Percentiles rank a stretch among this genome's conserved stretches.
Conservation (phyloP, 129 eudicot genomes). For the Erigeron canadensis region DNA sequence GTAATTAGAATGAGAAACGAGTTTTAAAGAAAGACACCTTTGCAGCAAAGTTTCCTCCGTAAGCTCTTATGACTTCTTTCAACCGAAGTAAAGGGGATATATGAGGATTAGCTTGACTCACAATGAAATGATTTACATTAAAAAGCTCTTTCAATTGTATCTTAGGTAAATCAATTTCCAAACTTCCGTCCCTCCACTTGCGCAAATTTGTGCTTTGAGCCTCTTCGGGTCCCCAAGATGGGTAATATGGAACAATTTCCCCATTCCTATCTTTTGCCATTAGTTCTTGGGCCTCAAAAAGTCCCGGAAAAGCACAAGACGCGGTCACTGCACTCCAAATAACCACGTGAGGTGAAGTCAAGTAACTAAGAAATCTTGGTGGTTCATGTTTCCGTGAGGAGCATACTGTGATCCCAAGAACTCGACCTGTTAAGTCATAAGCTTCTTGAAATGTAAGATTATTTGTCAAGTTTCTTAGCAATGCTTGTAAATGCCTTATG, state of each 20-base stretch:
- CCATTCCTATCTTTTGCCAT: conserved; percentile 1
- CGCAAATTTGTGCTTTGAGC: background rate
- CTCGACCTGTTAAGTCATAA: conserved; percentile 3
- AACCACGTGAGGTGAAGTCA: background rate
- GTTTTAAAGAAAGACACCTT: background rate
- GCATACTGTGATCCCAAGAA: background rate
- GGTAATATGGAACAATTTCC: background rate
- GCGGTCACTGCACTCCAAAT: background rate
- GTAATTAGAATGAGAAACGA: background rate
- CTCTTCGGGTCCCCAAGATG: background rate
- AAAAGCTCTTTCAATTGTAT: conserved; percentile 2
- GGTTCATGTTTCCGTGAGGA: background rate
- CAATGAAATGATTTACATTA: conserved; percentile 1
- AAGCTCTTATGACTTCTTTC: conserved; percentile 5
- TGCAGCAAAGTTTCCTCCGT: background rate
- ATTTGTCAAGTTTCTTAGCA: background rate
- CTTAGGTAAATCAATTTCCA: background rate
- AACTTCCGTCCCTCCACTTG: conserved; percentile 12
- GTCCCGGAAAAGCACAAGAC: conserved; percentile 1
- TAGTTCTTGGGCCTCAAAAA: background rate
- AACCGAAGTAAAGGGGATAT: background rate
- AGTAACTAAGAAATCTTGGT: conserved; percentile 1
- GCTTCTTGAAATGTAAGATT: conserved; percentile 4
- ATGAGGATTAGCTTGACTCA: conserved; percentile 4
- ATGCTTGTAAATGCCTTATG: conserved; percentile 2